These are phyloP conservation scores for Carex sylvatica DNA, from an alignment of 202 grass and related monocot genomes.

Conservation along the genomic window DNA sequence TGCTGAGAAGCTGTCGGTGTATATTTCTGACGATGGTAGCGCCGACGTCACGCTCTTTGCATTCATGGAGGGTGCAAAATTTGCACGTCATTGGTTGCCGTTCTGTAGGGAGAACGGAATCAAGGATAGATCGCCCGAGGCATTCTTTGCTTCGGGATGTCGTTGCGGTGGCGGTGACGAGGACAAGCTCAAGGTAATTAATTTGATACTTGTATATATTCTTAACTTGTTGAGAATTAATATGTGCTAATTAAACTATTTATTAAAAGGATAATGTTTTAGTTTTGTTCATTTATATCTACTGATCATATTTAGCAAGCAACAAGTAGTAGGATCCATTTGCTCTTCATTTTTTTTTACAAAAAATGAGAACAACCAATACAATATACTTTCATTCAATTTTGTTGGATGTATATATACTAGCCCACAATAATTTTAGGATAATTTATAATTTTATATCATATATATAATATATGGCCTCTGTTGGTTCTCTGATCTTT, in stretches of 20 bases:
- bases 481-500: neutral
- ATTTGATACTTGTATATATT: neutral
- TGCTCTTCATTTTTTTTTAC: neutral
- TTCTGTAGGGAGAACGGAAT: constrained; percentile 53
- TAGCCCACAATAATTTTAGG: neutral
- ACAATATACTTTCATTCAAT: neutral
- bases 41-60: constrained; percentile 51
- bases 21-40: constrained; percentile 75
- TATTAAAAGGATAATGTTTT: neutral
- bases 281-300: neutral
- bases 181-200: constrained; percentile 6
- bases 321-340: no score
- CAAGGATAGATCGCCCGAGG: constrained; percentile 42
- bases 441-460: no score
- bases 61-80: constrained; percentile 44
- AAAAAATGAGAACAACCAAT: neutral
- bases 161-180: neutral
- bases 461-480: neutral
- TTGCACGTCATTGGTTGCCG: constrained; percentile 58
- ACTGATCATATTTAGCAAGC: neutral
- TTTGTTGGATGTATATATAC: neutral
- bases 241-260: no score
- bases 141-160: constrained; percentile 38
- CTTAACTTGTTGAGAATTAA: neutral
- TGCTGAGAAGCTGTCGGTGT: constrained; percentile 47